Conservation (phyloP, 345 rosid species). For the Hibiscus tridactylites region DNA sequence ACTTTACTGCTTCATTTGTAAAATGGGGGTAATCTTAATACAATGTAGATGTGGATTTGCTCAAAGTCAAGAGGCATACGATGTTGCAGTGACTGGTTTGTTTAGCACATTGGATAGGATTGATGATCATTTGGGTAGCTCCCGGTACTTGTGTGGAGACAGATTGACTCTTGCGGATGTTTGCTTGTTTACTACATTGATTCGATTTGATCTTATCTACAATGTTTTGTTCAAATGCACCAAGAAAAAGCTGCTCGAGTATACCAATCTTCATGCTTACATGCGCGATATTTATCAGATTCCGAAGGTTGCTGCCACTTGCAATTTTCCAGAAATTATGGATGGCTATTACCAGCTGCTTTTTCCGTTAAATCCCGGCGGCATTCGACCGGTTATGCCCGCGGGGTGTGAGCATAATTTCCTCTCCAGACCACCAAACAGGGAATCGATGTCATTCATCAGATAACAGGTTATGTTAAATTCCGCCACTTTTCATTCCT, state of each 20-base stretch:
- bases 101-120: conserved; percentile 47
- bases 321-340: conserved; percentile 31
- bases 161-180: conserved; percentile 50
- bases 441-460: conserved; percentile 26
- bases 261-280: conserved; percentile 55
- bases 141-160: conserved; percentile 48
- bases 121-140: neutral
- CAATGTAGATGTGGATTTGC: conserved; percentile 73
- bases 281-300: conserved; percentile 78
- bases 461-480: neutral
- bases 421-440: conserved; percentile 49
- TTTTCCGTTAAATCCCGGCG: conserved; percentile 79
- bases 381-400: conserved; percentile 57
- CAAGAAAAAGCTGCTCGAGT: conserved; percentile 70
- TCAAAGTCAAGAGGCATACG: conserved; percentile 80
- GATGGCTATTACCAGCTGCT: conserved; percentile 43
- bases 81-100: conserved; percentile 50
- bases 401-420: conserved; percentile 35
- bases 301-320: conserved; percentile 73
- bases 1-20: neutral
- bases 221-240: conserved; percentile 79
- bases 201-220: conserved; percentile 74
- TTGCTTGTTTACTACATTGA: conserved; percentile 74
- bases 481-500: neutral
- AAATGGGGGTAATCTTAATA: neutral